A percentile compares a stretch with the other conserved stretches of the same genome.
phyloP scores from a whole-genome alignment of 2,329 filamentous ascomycete species.

The Hypomyces perniciosus region DNA sequence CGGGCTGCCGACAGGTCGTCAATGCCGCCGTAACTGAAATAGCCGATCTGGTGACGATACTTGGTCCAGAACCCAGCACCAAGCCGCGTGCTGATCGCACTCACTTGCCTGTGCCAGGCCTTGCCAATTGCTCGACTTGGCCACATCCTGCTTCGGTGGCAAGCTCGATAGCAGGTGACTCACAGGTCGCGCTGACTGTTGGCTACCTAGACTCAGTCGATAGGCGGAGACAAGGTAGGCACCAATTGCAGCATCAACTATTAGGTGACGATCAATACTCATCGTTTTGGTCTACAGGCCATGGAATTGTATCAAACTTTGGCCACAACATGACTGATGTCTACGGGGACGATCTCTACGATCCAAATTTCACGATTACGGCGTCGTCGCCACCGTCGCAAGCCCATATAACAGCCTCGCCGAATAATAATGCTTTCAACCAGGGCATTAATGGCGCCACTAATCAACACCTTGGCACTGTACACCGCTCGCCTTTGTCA shows the following conservation, averaged over 20 bases:
- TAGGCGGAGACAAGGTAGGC: conserved; percentile 51
- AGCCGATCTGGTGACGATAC: conserved; percentile 35
- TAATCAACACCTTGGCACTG: conserved; percentile 60
- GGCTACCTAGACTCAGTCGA: conserved; percentile 44
- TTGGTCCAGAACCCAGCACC: conserved; percentile 24
- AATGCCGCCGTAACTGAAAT: conserved; percentile 31
- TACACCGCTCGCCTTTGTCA: conserved; percentile 41
- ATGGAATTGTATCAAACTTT: conserved; percentile 62
- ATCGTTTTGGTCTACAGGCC: conserved; percentile 41
- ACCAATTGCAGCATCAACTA: neutral
- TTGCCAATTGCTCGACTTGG: conserved; percentile 33
- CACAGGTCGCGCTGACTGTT: conserved; percentile 50
- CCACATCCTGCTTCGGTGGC: conserved; percentile 52
- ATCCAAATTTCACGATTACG: conserved; percentile 57
- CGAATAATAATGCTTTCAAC: conserved; percentile 58
- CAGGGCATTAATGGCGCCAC: conserved; percentile 76
- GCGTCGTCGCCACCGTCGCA: conserved; percentile 47
- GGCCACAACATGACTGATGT: conserved; percentile 82
- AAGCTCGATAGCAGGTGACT: conserved; percentile 52
- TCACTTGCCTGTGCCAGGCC: conserved; percentile 41
- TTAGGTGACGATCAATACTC: conserved; percentile 22
- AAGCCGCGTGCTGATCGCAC: conserved; percentile 36
- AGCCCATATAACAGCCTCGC: conserved; percentile 41
- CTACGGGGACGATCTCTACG: conserved; percentile 80
- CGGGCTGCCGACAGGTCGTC: conserved; percentile 36